Percentiles rank a stretch among this genome's conserved stretches.
Evolutionary conservation across 2,329 filamentous ascomycete species (phyloP).

Genomic region (Thielaviopsis ethacetica): DNA sequence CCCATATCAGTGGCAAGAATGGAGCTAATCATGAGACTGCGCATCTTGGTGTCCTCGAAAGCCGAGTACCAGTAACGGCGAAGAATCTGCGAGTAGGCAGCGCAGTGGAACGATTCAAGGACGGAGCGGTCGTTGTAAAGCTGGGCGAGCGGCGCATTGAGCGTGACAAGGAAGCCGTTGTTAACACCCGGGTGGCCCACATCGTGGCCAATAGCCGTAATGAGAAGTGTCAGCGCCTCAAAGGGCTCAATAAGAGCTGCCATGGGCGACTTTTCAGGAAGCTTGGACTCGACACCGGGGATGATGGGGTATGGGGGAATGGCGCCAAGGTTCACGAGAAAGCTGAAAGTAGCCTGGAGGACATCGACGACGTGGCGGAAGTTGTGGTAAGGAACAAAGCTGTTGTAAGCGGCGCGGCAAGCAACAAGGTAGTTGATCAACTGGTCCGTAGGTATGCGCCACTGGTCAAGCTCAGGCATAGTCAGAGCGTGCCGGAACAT

Average conservation of each 20-base stretch:
- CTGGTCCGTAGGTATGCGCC: constrained; percentile 65
- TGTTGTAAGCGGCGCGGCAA: constrained; percentile 87
- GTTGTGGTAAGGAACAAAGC: constrained; percentile 93
- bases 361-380: constrained; percentile 96
- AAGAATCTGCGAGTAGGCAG: constrained; percentile 89
- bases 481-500: constrained; percentile 83
- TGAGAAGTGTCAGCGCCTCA: constrained; percentile 73
- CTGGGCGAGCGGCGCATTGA: constrained; percentile 85
- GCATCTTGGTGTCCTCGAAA: constrained; percentile 64
- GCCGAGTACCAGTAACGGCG: constrained; percentile 78
- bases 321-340: constrained; percentile 65
- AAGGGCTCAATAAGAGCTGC: constrained; percentile 67
- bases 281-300: constrained; percentile 16
- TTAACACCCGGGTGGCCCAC: constrained; percentile 96
- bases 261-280: constrained; percentile 42
- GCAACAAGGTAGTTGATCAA: constrained; percentile 74
- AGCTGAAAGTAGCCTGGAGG: constrained; percentile 81
- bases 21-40: constrained; percentile 88
- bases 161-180: constrained; percentile 83
- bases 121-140: constrained; percentile 96
- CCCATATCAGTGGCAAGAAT: constrained; percentile 97
- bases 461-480: constrained; percentile 66
- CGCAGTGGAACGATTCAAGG: constrained; percentile 92
- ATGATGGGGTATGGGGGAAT: constrained; percentile 46
- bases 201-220: constrained; percentile 95